A percentile compares a stretch with the other conserved stretches of the same genome.
Evolutionary conservation across 2,329 filamentous ascomycete genomes (phyloP).

Genomic region (Teratosphaeria destructans): DNA sequence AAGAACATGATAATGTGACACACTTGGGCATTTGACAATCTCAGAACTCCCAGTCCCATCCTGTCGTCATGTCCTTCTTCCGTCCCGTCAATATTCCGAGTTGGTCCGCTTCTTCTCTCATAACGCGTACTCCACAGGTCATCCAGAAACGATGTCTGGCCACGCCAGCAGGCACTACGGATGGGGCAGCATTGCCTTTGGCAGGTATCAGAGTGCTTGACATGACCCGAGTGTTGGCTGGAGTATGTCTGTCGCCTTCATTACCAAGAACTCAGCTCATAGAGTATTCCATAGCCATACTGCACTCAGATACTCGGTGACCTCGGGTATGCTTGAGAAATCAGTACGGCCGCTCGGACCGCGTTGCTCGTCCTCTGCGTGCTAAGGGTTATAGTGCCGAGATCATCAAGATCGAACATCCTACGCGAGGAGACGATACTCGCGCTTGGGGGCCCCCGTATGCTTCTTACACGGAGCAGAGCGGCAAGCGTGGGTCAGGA

Average conservation of each 20-base stretch:
- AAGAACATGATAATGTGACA: too few species aligned
- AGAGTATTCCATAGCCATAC: slow-evolving; percentile 57
- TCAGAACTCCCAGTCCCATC: background rate
- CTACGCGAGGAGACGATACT: slow-evolving; percentile 82
- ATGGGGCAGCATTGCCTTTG: slow-evolving; percentile 51
- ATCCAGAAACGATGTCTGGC: slow-evolving; percentile 29
- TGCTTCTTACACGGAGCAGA: slow-evolving; percentile 57
- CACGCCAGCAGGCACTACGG: slow-evolving; percentile 28
- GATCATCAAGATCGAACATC: slow-evolving; percentile 95
- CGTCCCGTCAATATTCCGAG: slow-evolving; percentile 10
- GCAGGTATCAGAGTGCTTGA: slow-evolving; percentile 83
- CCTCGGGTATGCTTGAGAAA: slow-evolving; percentile 60
- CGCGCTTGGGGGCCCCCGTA: slow-evolving; percentile 94
- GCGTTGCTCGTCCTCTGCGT: slow-evolving; percentile 7
- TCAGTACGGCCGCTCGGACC: slow-evolving; percentile 19
- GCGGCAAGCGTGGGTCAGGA: slow-evolving; percentile 52
- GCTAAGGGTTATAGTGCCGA: slow-evolving; percentile 55
- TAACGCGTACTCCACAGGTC: slow-evolving; percentile 3
- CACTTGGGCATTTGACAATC: background rate
- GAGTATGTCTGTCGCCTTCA: slow-evolving; percentile 43
- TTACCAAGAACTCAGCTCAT: background rate
- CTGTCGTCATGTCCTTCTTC: slow-evolving; percentile 11
- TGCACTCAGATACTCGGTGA: slow-evolving; percentile 96
- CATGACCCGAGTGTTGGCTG: slow-evolving; percentile 92
- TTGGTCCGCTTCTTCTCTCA: slow-evolving; percentile 3